Evolutionary conservation across 768 basidiomycete species (phyloP).

Genomic region (Mycena rebaudengoi): DNA sequence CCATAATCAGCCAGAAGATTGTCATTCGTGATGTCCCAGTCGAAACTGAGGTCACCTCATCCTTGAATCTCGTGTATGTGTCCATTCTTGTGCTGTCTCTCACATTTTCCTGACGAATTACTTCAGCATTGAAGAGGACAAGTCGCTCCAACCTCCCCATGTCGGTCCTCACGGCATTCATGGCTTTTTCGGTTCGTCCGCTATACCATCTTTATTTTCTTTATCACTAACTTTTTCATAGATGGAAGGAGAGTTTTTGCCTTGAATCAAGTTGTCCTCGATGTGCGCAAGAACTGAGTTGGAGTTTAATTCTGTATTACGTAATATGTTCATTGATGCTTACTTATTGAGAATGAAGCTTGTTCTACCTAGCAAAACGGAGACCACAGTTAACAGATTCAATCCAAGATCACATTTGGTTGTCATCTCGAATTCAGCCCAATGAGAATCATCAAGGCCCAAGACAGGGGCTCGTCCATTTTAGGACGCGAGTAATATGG

Average conservation of each 20-base stretch:
- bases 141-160: constrained; percentile 11
- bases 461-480: too few relatives aligned
- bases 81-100: background rate
- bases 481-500: too few relatives aligned
- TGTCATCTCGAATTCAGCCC: too few relatives aligned
- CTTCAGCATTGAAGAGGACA: constrained; percentile 19
- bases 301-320: too few relatives aligned
- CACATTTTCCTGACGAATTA: background rate
- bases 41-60: constrained; percentile 40
- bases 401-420: too few relatives aligned
- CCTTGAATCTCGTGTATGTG: constrained; percentile 49
- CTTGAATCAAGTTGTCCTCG: constrained; percentile 44
- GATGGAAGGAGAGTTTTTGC: constrained; percentile 39
- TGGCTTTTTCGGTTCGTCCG: constrained; percentile 38
- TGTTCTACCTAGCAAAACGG: too few relatives aligned
- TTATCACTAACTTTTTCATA: background rate
- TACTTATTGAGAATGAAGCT: too few relatives aligned
- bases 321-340: too few relatives aligned
- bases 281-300: constrained; percentile 14
- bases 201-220: background rate
- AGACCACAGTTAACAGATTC: too few relatives aligned
- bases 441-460: too few relatives aligned
- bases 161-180: constrained; percentile 21
- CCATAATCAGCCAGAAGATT: constrained; percentile 41
- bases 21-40: constrained; percentile 43